phyloP scores from a whole-genome alignment of 2,329 filamentous ascomycete species.

The Penicillium sp. region DNA sequence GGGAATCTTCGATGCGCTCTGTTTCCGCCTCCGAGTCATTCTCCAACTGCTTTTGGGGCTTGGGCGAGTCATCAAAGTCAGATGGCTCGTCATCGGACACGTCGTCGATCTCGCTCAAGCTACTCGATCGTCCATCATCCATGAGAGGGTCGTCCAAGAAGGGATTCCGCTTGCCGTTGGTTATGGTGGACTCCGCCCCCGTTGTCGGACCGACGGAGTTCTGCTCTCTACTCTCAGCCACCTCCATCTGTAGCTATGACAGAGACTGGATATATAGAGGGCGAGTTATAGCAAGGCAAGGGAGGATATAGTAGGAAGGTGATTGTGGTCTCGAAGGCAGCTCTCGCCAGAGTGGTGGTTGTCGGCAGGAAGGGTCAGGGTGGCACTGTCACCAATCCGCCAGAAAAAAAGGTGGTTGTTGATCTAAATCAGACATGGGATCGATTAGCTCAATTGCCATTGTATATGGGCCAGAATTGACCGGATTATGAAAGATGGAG shows the following conservation, averaged over 20 bases:
- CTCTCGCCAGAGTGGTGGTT: slow-evolving; percentile 23
- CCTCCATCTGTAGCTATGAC: slow-evolving; percentile 39
- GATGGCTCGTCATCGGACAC: slow-evolving; percentile 66
- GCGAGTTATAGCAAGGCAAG: slow-evolving; percentile 5
- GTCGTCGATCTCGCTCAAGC: slow-evolving; percentile 89
- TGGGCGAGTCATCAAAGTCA: slow-evolving; percentile 52
- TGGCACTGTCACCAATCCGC: slow-evolving; percentile 24
- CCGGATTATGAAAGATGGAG: slow-evolving; percentile 13
- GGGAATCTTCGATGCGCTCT: slow-evolving; percentile 88
- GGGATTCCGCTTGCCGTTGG: slow-evolving; percentile 41
- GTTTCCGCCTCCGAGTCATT: slow-evolving; percentile 87
- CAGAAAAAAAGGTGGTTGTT: slow-evolving; percentile 11
- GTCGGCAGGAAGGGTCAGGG: slow-evolving; percentile 14
- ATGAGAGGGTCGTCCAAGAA: slow-evolving; percentile 46
- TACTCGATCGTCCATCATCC: slow-evolving; percentile 80
- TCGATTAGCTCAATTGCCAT: slow-evolving; percentile 32
- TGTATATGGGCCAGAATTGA: slow-evolving; percentile 12
- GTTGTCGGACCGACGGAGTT: slow-evolving; percentile 38
- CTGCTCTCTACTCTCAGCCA: slow-evolving; percentile 40
- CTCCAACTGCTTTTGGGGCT: slow-evolving; percentile 60
- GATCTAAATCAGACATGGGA: slow-evolving; percentile 25
- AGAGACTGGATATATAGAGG: neutral
- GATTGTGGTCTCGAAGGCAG: slow-evolving; percentile 16
- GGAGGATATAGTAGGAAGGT: neutral
- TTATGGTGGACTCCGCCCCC: slow-evolving; percentile 35